These are phyloP conservation scores for Aspergillus fijiensis DNA, from an alignment of 2,329 filamentous ascomycete species.

Conservation along the genomic window DNA sequence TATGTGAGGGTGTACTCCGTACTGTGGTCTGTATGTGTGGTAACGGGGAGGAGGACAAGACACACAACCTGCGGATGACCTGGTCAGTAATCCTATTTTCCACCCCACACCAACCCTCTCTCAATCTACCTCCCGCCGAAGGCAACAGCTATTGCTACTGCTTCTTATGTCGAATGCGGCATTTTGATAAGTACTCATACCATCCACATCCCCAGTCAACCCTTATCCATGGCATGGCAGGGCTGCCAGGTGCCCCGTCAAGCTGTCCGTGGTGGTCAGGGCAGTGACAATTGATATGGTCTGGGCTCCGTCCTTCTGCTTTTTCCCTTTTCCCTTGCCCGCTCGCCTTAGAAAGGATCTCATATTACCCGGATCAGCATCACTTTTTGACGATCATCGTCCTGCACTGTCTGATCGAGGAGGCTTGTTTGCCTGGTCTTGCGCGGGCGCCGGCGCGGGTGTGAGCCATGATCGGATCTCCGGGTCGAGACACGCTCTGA, in stretches of 20 bases:
- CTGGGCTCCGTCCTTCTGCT: not conserved
- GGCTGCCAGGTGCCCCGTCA: not conserved
- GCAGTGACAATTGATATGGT: not conserved
- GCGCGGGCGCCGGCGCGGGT: not conserved
- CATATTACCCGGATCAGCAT: slow-evolving; percentile 10
- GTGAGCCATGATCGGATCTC: not conserved
- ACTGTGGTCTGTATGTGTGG: not conserved
- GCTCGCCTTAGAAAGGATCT: not conserved
- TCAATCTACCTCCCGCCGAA: not conserved
- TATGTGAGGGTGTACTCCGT: too few relatives aligned
- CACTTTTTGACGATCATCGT: slow-evolving; percentile 1
- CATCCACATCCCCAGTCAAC: not conserved
- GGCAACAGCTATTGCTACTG: not conserved
- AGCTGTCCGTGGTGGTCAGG: not conserved
- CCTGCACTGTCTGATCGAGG: not conserved
- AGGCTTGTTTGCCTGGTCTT: slow-evolving; percentile 2
- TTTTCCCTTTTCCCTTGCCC: not conserved
- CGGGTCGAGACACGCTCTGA: not conserved
- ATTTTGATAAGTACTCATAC: not conserved
- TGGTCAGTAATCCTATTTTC: not conserved
- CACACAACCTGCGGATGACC: not conserved
- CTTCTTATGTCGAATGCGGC: not conserved
- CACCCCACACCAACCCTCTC: not conserved
- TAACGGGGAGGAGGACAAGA: not conserved
- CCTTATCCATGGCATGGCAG: not conserved